phyloP scores from a whole-genome alignment of 2,329 filamentous ascomycete genomes.

The Nothopassalora personata region DNA sequence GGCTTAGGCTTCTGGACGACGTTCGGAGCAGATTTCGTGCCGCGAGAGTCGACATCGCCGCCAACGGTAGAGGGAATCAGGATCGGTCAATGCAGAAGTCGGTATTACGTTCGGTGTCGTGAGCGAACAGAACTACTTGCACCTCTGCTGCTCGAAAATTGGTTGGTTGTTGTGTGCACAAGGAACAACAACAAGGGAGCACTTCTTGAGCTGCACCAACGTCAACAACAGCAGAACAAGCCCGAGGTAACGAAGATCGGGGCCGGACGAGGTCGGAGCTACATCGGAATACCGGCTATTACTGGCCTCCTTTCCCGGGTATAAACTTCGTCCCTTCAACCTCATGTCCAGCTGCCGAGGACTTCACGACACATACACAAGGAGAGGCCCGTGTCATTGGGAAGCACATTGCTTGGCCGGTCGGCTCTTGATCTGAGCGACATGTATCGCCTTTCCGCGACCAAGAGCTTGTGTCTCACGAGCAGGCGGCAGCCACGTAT shows the following conservation, averaged over 20 bases:
- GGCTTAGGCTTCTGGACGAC: constrained; percentile 26
- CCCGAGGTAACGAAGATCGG: not conserved
- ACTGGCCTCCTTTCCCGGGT: no score
- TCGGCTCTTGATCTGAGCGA: no score
- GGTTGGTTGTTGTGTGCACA: not conserved
- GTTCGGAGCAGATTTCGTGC: constrained; percentile 36
- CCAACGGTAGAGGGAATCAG: not conserved
- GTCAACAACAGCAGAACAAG: not conserved
- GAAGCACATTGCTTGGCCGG: no score
- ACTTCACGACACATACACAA: not conserved
- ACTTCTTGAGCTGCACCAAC: not conserved
- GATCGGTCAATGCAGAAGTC: not conserved
- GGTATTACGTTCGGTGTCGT: not conserved
- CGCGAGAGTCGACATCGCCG: constrained; percentile 32
- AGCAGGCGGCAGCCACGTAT: no score
- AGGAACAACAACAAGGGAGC: not conserved
- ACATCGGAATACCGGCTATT: not conserved
- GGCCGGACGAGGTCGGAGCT: not conserved
- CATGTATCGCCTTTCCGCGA: no score
- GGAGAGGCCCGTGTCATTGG: no score
- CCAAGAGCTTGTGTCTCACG: no score
- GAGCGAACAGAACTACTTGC: not conserved
- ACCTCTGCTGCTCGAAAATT: not conserved
- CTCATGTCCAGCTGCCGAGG: not conserved
- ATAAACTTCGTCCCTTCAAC: not conserved